Conservation (phyloP, 1,139 yeast genomes). For the Sporopachydermia cereana region DNA sequence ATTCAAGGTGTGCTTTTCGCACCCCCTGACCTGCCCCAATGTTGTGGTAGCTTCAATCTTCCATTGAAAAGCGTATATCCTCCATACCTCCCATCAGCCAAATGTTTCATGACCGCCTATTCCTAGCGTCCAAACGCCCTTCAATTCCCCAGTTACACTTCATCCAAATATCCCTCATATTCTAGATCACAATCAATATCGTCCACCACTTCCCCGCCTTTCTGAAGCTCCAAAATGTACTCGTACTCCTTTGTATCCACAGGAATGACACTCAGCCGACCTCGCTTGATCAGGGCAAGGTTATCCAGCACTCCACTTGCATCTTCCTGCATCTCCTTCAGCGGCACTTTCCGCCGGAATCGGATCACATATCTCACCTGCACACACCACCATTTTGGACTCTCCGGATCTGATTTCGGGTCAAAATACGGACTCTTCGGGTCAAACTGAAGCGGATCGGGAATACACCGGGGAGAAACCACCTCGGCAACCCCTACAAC, state of each 20-base stretch:
- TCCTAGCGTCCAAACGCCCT: too few relatives aligned
- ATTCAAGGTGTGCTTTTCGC: too few relatives aligned
- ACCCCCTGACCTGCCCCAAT: too few relatives aligned
- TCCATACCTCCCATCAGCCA: too few relatives aligned
- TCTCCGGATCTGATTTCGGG: slow-evolving; percentile 27
- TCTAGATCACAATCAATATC: slow-evolving; percentile 26
- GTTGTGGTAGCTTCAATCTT: too few relatives aligned
- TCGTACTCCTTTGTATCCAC: slow-evolving; percentile 33
- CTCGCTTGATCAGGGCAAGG: slow-evolving; percentile 34
- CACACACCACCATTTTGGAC: slow-evolving; percentile 45
- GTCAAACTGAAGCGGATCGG: slow-evolving; percentile 29
- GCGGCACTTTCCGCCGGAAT: slow-evolving; percentile 28
- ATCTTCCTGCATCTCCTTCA: slow-evolving; percentile 25
- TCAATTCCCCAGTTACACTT: too few relatives aligned
- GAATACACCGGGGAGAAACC: slow-evolving; percentile 7
- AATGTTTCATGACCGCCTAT: too few relatives aligned
- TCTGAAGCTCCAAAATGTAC: slow-evolving; percentile 25
- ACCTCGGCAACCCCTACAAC: slow-evolving; percentile 33
- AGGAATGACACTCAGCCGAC: slow-evolving; percentile 38
- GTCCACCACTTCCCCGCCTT: slow-evolving; percentile 15
- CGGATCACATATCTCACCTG: slow-evolving; percentile 33
- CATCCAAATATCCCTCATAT: not conserved
- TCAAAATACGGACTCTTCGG: slow-evolving; percentile 34
- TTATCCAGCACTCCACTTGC: slow-evolving; percentile 23
- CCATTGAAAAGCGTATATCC: too few relatives aligned